These are phyloP conservation scores for Elaeis guineensis DNA, from an alignment of 176 grass and related monocot species.

Conservation along the genomic window DNA sequence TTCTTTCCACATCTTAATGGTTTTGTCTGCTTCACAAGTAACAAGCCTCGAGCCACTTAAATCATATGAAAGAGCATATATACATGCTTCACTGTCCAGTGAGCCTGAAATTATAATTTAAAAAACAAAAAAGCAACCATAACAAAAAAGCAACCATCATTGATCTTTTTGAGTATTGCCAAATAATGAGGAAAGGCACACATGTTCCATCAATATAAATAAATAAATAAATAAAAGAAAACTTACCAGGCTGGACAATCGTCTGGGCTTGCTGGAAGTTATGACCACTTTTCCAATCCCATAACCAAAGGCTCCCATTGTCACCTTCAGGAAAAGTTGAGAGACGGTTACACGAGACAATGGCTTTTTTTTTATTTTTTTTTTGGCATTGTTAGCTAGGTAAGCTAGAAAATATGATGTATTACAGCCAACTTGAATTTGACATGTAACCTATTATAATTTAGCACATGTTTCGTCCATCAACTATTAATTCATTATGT, in stretches of 20 bases:
- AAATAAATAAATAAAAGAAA: too few relatives aligned
- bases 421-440: too few relatives aligned
- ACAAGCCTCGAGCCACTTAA: slow-evolving; percentile 73
- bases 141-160: too few relatives aligned
- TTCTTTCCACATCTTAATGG: slow-evolving; percentile 99
- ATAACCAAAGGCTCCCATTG: slow-evolving; percentile 99
- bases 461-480: too few relatives aligned
- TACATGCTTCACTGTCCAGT: slow-evolving; percentile 88
- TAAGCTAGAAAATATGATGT: not conserved
- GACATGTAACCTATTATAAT: too few relatives aligned
- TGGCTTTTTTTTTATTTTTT: not conserved
- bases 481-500: not conserved
- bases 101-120: slow-evolving; percentile 38
- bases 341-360: not conserved
- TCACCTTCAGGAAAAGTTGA: slow-evolving; percentile 46
- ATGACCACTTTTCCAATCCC: slow-evolving; percentile 99
- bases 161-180: too few relatives aligned
- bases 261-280: slow-evolving; percentile 96
- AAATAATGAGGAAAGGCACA: too few relatives aligned
- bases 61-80: slow-evolving; percentile 90
- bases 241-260: slow-evolving; percentile 84
- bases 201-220: not conserved
- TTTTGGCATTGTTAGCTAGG: not conserved
- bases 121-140: too few relatives aligned
- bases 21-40: slow-evolving; percentile 88